A percentile compares a stretch with the other conserved stretches of the same genome.
phyloP scores from a whole-genome alignment of 306 rosid genomes.

The Malus domestica region ASM211411v1 NC_041798.1:36324001-36324500 shows the following conservation, averaged over 20 bases:
- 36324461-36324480: slow-evolving; percentile 4
- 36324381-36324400: slow-evolving; percentile 13
- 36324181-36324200: neutral
- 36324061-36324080: no score
- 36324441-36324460: slow-evolving; percentile 4
- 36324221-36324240: neutral
- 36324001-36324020: neutral
- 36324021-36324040: neutral
- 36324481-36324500: slow-evolving; percentile 10
- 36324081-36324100: neutral
- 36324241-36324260: neutral
- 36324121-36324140: neutral
- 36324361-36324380: slow-evolving; percentile 73
- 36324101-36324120: neutral
- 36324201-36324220: neutral
- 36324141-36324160: neutral
- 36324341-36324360: slow-evolving; percentile 87
- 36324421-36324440: slow-evolving; percentile 9
- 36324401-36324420: slow-evolving; percentile 20
- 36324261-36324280: slow-evolving; percentile 85
- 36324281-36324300: slow-evolving; percentile 78
- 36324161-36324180: neutral
- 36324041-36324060: neutral
- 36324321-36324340: slow-evolving; percentile 78
- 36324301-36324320: slow-evolving; percentile 77